Conservation (phyloP, 345 rosid genomes). For the Corchorus olitorius region DNA sequence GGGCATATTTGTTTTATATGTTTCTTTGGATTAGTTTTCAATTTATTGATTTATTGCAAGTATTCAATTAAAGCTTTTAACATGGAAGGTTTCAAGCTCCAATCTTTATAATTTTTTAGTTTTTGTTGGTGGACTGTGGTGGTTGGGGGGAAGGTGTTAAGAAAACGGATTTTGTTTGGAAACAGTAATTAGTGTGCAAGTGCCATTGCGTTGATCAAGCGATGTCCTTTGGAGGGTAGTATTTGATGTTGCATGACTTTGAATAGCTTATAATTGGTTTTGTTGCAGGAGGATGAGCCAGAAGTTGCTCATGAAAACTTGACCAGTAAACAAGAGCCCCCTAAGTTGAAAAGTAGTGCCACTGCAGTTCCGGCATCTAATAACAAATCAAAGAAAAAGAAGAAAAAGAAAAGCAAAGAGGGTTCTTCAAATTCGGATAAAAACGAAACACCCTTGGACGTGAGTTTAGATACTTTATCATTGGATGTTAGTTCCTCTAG, state of each 20-base stretch:
- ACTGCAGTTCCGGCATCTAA: constrained; percentile 36
- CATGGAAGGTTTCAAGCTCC: not conserved
- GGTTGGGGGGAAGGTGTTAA: not conserved
- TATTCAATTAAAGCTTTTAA: not conserved
- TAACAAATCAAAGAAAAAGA: constrained; percentile 77
- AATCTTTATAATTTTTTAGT: not conserved
- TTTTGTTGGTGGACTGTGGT: not conserved
- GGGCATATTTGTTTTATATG: not conserved
- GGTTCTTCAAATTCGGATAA: constrained; percentile 35
- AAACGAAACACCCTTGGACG: constrained; percentile 44
- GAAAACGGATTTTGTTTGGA: not conserved
- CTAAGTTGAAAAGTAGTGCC: constrained; percentile 24
- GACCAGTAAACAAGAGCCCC: constrained; percentile 21
- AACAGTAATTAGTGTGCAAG: not conserved
- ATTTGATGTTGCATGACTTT: constrained; percentile 2
- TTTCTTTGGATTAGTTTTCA: not conserved
- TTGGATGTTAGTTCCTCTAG: constrained; percentile 39
- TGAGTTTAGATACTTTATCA: constrained; percentile 45
- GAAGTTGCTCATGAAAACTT: constrained; percentile 36
- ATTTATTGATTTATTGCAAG: not conserved
- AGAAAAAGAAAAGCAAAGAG: constrained; percentile 72
- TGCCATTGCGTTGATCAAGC: not conserved
- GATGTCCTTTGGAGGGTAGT: not conserved
- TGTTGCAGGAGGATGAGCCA: constrained; percentile 45
- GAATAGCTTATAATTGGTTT: constrained; percentile 25